phyloP scores from a whole-genome alignment of 2,329 filamentous ascomycete species.

The Pseudocercospora crystallina region DNA sequence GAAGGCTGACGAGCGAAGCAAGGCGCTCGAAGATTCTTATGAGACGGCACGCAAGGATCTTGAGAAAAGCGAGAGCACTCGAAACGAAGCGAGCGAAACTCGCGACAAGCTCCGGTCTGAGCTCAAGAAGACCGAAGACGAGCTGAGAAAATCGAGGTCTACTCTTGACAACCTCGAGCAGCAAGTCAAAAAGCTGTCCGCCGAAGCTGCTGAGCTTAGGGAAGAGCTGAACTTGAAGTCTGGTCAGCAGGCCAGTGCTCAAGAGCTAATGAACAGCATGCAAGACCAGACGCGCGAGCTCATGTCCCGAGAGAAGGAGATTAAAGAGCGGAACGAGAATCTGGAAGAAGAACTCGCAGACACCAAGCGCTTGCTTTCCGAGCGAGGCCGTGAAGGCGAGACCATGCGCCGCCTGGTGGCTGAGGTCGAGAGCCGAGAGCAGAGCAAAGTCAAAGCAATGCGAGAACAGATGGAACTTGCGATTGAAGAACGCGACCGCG shows the following conservation, averaged over 20 bases:
- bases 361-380: conserved; percentile 78
- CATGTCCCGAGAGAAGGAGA: conserved; percentile 86
- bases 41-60: conserved; percentile 73
- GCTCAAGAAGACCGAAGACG: conserved; percentile 69
- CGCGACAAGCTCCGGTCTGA: conserved; percentile 71
- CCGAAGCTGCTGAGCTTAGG: conserved; percentile 65
- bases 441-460: conserved; percentile 82
- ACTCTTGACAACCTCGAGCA: conserved; percentile 73
- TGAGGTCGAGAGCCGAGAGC: conserved; percentile 81
- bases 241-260: conserved; percentile 80
- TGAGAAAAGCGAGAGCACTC: conserved; percentile 73
- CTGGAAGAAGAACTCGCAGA: conserved; percentile 91
- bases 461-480: conserved; percentile 83
- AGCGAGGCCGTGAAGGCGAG: conserved; percentile 87
- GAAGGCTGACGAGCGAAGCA: conserved; percentile 68
- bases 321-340: conserved; percentile 75
- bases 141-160: conserved; percentile 57
- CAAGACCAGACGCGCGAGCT: conserved; percentile 88
- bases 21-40: conserved; percentile 77
- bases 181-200: conserved; percentile 65
- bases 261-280: conserved; percentile 86
- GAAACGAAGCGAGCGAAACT: conserved; percentile 71
- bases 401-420: conserved; percentile 88
- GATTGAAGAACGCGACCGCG: conserved; percentile 88
- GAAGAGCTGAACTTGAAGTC: conserved; percentile 83